A percentile compares a stretch with the other conserved stretches of the same genome.
Evolutionary conservation across 2,329 filamentous ascomycete genomes (phyloP).

Genomic region (Zasmidium citrigriseum): DNA sequence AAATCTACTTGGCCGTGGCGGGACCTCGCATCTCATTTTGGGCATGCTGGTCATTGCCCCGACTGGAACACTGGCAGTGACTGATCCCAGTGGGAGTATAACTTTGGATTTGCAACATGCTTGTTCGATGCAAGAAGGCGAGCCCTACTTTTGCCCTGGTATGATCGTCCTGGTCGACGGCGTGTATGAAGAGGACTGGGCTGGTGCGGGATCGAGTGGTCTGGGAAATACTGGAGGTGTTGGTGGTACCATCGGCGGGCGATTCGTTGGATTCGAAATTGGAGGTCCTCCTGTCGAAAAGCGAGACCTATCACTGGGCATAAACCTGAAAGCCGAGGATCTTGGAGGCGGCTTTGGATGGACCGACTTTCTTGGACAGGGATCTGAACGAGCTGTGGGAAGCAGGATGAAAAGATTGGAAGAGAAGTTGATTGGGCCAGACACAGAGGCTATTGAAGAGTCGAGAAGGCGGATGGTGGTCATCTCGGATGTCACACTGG

Average conservation of each 20-base stretch:
- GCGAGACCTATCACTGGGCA: conserved; percentile 75
- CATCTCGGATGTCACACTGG: conserved; percentile 82
- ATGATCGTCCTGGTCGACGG: conserved; percentile 96
- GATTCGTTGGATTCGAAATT: conserved; percentile 86
- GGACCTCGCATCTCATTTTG: conserved; percentile 80
- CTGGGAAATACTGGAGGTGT: conserved; percentile 74
- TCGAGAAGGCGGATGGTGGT: conserved; percentile 62
- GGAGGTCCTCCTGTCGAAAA: conserved; percentile 90
- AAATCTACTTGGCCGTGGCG: conserved; percentile 74
- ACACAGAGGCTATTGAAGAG: conserved; percentile 28
- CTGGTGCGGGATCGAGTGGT: conserved; percentile 60
- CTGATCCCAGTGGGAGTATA: conserved; percentile 86
- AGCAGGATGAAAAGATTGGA: conserved; percentile 81
- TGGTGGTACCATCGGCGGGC: conserved; percentile 87
- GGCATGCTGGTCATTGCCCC: conserved; percentile 80
- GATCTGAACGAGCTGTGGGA: conserved; percentile 83
- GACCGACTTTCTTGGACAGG: conserved; percentile 93
- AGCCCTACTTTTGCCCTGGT: conserved; percentile 89
- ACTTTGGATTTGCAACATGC: conserved; percentile 79
- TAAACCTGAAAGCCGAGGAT: conserved; percentile 50
- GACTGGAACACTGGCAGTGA: conserved; percentile 77
- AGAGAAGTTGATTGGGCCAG: conserved; percentile 58
- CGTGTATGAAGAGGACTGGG: conserved; percentile 92
- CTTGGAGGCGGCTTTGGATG: conserved; percentile 87
- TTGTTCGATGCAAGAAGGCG: conserved; percentile 72